A percentile compares a stretch with the other conserved stretches of the same genome.
Evolutionary conservation across 305 asterid genomes (phyloP).

Genomic region (Stenogyne calaminthoides): DNA sequence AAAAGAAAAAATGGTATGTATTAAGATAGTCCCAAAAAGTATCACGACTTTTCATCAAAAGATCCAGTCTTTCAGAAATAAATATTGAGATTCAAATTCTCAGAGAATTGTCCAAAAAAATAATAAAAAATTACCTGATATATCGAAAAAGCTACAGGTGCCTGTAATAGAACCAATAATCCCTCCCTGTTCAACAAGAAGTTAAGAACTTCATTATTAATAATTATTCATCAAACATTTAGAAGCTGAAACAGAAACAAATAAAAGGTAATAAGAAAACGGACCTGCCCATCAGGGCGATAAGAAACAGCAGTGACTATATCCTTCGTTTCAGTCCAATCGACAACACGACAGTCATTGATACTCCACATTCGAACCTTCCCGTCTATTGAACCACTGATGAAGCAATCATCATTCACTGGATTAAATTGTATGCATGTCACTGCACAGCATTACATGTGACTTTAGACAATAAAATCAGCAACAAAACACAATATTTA

Average conservation of each 20-base stretch:
- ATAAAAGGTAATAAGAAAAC: conserved; percentile 24
- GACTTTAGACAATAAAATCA: conserved; percentile 33
- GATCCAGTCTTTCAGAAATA: background rate
- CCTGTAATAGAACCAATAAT: conserved; percentile 79
- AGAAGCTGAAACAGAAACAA: background rate
- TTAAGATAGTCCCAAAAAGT: background rate
- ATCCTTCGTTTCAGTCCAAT: conserved; percentile 81
- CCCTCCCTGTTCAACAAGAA: conserved; percentile 61
- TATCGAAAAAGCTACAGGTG: conserved; percentile 61
- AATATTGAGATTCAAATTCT: background rate
- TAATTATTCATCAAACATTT: background rate
- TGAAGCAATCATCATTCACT: conserved; percentile 63
- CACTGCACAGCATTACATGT: conserved; percentile 58
- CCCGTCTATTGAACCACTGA: conserved; percentile 96
- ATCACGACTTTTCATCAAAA: background rate
- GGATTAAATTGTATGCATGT: conserved; percentile 89
- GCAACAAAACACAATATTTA: conserved; percentile 9
- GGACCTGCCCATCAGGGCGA: conserved; percentile 85
- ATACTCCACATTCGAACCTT: conserved; percentile 92
- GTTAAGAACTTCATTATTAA: conserved; percentile 14
- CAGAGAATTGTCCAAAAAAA: conserved; percentile 4
- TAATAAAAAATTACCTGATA: conserved; percentile 55
- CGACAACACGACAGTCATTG: conserved; percentile 68
- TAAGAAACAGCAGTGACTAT: conserved; percentile 87
- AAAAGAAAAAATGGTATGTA: background rate